Percentiles rank a stretch among this genome's conserved stretches.
These are phyloP conservation scores for Chrysoporthe deuterocubensis DNA, from an alignment of 2,329 filamentous ascomycete species.

Conservation along the genomic window DNA sequence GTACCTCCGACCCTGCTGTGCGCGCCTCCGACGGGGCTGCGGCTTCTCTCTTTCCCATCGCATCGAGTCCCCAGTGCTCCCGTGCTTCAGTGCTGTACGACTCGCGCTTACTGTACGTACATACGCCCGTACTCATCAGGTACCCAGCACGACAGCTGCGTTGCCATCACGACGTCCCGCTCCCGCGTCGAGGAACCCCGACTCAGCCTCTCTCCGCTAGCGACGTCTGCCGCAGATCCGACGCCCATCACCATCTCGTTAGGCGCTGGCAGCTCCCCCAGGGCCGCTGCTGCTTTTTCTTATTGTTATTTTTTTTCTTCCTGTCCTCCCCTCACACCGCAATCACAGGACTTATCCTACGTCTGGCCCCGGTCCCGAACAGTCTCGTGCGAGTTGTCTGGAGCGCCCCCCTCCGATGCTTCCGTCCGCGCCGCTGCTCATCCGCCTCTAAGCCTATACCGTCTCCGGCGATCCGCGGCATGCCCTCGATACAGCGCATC, in stretches of 20 bases:
- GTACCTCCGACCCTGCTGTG: background rate
- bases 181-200: background rate
- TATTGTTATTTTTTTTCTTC: too few species aligned
- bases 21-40: background rate
- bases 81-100: too few species aligned
- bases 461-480: conserved; percentile 20
- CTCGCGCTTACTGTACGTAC: too few species aligned
- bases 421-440: conserved; percentile 11
- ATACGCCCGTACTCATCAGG: too few species aligned
- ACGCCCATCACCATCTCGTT: conserved; percentile 26
- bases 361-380: background rate
- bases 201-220: conserved; percentile 3
- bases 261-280: too few species aligned
- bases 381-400: background rate
- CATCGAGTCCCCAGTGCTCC: too few species aligned
- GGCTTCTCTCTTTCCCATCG: background rate
- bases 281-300: too few species aligned
- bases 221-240: conserved; percentile 3
- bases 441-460: conserved; percentile 14
- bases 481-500: conserved; percentile 17
- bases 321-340: background rate
- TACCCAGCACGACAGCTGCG: background rate
- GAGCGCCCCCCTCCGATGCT: background rate
- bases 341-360: background rate
- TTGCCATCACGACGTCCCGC: background rate